phyloP scores from a whole-genome alignment of 208 protist genomes.

The Acanthamoeba pearcei region DNA sequence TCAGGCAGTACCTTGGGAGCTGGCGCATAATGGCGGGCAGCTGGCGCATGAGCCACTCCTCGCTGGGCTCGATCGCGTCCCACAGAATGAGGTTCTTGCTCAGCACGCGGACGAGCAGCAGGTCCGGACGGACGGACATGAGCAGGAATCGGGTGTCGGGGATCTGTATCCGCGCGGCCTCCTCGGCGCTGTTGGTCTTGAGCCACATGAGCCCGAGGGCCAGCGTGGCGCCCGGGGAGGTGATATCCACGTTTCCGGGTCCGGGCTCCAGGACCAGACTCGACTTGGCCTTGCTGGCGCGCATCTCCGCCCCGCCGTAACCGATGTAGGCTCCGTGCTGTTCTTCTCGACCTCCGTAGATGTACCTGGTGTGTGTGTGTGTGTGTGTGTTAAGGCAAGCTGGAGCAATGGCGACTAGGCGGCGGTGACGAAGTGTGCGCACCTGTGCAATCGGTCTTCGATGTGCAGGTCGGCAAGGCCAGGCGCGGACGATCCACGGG shows the following conservation, averaged over 20 bases:
- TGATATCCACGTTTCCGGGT: conserved; percentile 88
- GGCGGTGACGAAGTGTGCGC: neutral
- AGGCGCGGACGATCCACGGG: conserved; percentile 74
- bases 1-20: neutral
- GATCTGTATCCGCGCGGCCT: conserved; percentile 84
- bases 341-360: conserved; percentile 3
- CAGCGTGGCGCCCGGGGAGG: conserved; percentile 88
- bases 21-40: conserved; percentile 76
- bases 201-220: conserved; percentile 89
- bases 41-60: conserved; percentile 80
- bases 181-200: conserved; percentile 84
- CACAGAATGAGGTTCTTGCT: conserved; percentile 83
- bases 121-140: conserved; percentile 87
- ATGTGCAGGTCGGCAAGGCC: conserved; percentile 84
- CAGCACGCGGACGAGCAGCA: conserved; percentile 86
- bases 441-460: conserved; percentile 81
- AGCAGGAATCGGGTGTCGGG: conserved; percentile 87
- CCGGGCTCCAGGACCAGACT: conserved; percentile 81
- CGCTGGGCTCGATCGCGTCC: conserved; percentile 79
- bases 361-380: conserved; percentile 1
- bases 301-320: neutral
- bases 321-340: neutral
- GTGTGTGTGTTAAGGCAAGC: neutral
- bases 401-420: neutral
- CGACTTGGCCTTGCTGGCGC: conserved; percentile 58